These are phyloP conservation scores for Discostella stelligeroides DNA, from an alignment of 108 stramenopile genomes.

Conservation along the genomic window DNA sequence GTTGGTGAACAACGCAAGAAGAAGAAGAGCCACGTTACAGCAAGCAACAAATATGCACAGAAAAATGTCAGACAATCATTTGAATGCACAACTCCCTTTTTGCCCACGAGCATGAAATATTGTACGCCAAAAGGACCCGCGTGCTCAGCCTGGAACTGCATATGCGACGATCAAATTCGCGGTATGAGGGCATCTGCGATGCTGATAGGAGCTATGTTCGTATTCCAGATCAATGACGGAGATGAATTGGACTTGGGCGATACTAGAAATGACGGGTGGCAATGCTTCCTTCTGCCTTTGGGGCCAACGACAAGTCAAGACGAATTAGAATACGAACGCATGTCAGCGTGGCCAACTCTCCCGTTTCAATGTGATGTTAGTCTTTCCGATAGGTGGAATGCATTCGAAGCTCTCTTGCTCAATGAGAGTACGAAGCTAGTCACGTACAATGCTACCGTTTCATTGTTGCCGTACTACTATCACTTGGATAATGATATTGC, in stretches of 20 bases:
- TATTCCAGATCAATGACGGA: constrained; percentile 16
- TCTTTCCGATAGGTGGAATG: constrained; percentile 38
- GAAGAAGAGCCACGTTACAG: not conserved
- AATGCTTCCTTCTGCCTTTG: constrained; percentile 44
- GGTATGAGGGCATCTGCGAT: constrained; percentile 33
- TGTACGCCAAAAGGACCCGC: constrained; percentile 43
- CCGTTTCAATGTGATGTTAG: constrained; percentile 45
- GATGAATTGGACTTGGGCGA: constrained; percentile 9
- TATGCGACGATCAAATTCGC: constrained; percentile 51
- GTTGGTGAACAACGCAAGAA: constrained; percentile 5
- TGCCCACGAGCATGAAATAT: constrained; percentile 46
- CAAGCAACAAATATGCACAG: constrained; percentile 20
- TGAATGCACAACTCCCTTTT: constrained; percentile 44
- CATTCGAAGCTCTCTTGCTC: constrained; percentile 38
- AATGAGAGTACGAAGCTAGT: constrained; percentile 27
- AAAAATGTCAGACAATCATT: constrained; percentile 10
- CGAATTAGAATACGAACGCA: constrained; percentile 15
- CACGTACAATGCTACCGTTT: constrained; percentile 50
- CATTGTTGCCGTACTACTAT: constrained; percentile 40
- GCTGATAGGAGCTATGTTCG: constrained; percentile 54
- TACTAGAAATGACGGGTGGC: not conserved
- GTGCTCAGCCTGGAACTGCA: constrained; percentile 54
- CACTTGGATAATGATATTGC: constrained; percentile 39
- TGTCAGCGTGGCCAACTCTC: constrained; percentile 35
- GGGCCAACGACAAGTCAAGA: constrained; percentile 20